A percentile compares a stretch with the other conserved stretches of the same genome.
Conservation (phyloP, 2,329 filamentous ascomycete genomes). For the Curvularia eragrostidis region DNA sequence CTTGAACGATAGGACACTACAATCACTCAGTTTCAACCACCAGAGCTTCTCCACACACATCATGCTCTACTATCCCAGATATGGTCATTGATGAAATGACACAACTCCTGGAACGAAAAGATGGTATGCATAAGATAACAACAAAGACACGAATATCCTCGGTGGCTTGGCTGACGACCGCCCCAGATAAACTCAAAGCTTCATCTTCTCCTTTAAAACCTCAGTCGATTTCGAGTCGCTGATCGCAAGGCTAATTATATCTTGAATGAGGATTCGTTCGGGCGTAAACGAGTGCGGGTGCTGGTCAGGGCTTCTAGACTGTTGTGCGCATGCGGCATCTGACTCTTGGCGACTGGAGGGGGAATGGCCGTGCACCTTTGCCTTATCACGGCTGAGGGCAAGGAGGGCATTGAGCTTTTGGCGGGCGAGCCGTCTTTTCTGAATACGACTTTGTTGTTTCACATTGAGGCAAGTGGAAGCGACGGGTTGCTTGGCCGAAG, state of each 20-base stretch:
- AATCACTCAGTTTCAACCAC: background rate
- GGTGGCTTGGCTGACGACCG: background rate
- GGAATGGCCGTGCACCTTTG: background rate
- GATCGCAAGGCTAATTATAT: slow-evolving; percentile 2
- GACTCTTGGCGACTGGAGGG: background rate
- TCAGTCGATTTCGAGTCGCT: background rate
- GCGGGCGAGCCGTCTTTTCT: slow-evolving; percentile 13
- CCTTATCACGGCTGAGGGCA: background rate
- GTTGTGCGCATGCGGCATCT: background rate
- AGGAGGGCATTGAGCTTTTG: slow-evolving; percentile 1
- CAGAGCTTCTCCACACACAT: background rate
- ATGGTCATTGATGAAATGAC: background rate
- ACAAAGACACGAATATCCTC: background rate
- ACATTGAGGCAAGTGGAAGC: slow-evolving; percentile 3
- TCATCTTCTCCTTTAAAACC: background rate
- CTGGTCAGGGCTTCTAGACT: background rate
- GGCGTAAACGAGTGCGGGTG: slow-evolving; percentile 3
- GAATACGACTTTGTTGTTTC: slow-evolving; percentile 11
- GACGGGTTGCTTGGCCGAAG: background rate
- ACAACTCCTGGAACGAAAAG: background rate
- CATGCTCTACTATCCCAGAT: background rate
- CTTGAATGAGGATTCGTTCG: slow-evolving; percentile 2
- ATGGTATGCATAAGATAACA: background rate
- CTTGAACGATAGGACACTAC: too few species aligned
- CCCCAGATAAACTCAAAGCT: background rate